Conservation (phyloP, 2,329 filamentous ascomycete species). For the Sclerotinia nivalis region DNA sequence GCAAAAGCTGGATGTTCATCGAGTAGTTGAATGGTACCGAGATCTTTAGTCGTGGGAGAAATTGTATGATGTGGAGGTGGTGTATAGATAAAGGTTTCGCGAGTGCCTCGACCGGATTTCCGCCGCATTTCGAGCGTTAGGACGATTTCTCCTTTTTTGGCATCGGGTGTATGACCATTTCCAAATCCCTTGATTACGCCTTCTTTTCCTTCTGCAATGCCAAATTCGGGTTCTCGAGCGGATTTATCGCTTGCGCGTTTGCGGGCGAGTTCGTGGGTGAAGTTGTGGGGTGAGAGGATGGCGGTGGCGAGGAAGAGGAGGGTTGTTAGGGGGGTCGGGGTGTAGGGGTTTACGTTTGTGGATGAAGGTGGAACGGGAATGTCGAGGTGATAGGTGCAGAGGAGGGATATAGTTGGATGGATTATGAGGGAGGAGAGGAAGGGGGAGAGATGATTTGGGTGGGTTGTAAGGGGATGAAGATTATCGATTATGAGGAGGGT, state of each 20-base stretch:
- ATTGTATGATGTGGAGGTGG: constrained; percentile 33
- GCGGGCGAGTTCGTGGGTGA: constrained; percentile 71
- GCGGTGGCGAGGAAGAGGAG: constrained; percentile 87
- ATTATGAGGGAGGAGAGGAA: constrained; percentile 72
- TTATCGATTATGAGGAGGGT: constrained; percentile 78
- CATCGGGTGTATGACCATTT: constrained; percentile 31
- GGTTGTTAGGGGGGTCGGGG: constrained; percentile 69
- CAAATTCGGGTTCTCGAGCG: constrained; percentile 73
- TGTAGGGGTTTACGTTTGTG: constrained; percentile 52
- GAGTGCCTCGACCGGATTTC: constrained; percentile 47
- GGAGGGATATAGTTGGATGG: constrained; percentile 66
- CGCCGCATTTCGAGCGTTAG: constrained; percentile 84
- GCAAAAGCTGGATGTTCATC: constrained; percentile 75
- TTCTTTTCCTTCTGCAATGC: constrained; percentile 74
- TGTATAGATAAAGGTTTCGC: constrained; percentile 61
- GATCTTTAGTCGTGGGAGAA: constrained; percentile 24
- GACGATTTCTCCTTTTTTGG: constrained; percentile 57
- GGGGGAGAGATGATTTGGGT: constrained; percentile 59
- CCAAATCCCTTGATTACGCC: constrained; percentile 66
- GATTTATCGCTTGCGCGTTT: constrained; percentile 77
- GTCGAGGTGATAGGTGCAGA: constrained; percentile 82
- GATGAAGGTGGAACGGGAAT: constrained; percentile 64
- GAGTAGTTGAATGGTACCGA: constrained; percentile 54
- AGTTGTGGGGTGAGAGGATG: constrained; percentile 70
- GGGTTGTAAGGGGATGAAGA: constrained; percentile 64